phyloP scores from a whole-genome alignment of 768 basidiomycete species.

The Rhizopogon vesiculosus region DNA sequence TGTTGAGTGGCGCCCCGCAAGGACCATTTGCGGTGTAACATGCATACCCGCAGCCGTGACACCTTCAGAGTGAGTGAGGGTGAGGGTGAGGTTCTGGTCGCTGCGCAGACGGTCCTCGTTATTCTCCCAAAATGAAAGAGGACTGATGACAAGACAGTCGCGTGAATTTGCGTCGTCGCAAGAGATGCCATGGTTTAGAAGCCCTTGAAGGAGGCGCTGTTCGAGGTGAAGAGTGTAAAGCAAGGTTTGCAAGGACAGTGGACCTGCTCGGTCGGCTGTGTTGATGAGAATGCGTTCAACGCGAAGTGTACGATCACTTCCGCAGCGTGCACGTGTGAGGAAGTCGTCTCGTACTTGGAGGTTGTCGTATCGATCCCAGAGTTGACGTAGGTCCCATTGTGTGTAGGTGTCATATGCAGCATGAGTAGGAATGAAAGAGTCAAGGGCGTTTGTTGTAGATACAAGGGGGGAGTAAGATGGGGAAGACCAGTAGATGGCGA shows the following conservation, averaged over 20 bases:
- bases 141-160: conserved; percentile 68
- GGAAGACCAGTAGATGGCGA: conserved; percentile 77
- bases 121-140: conserved; percentile 71
- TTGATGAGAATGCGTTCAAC: conserved; percentile 70
- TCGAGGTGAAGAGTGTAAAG: conserved; percentile 64
- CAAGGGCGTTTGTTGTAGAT: conserved; percentile 53
- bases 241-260: conserved; percentile 59
- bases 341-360: conserved; percentile 68
- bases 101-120: conserved; percentile 47
- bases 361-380: conserved; percentile 65
- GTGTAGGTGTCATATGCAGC: conserved; percentile 48
- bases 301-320: conserved; percentile 62
- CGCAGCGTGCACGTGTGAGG: conserved; percentile 66
- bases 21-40: conserved; percentile 69
- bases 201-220: conserved; percentile 41
- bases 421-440: conserved; percentile 53
- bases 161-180: conserved; percentile 53
- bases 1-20: conserved; percentile 61
- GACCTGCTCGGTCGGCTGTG: conserved; percentile 37
- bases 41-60: conserved; percentile 58
- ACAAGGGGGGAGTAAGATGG: conserved; percentile 55
- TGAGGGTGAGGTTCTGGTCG: conserved; percentile 54
- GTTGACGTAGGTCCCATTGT: conserved; percentile 60
- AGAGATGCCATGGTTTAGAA: conserved; percentile 35
- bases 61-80: conserved; percentile 49